Evolutionary conservation across 768 basidiomycete genomes (phyloP), one percentile per base, ranked within the genome.

Genomic region (Tremella fuciformis): DNA sequence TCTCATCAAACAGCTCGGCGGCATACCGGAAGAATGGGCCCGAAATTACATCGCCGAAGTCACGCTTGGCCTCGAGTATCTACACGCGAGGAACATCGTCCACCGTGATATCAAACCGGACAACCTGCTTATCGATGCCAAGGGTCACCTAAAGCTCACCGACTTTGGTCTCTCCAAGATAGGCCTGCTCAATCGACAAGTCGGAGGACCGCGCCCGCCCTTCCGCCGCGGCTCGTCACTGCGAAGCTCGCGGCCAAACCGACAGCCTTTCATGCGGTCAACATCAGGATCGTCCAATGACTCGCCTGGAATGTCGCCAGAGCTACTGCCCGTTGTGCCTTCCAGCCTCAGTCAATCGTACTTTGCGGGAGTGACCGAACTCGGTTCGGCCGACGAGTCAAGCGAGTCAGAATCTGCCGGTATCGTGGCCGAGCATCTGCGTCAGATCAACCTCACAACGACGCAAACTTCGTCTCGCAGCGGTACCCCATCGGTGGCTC

Each of bases 51-150:
- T 97, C 62, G 96, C 96, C 0, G 96, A 98, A 73, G 92, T 98
- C 13, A 85, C 92, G 18, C 82, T 98, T 58, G 96, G 94, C 19
- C 80, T 99, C 62, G 93, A 99, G 64, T 94, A 96, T 77, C 83
- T 99, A n/a, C 96, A 98, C 79, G 84, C 88, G 63, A 84, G 89
- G 26, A 91, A 92, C 25, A 86, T 99, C 63, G 91, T 98, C 60
- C 96, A 99, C 82, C 96, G 96, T 80, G 96, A 98, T 74, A 78
- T 98, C 60, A 98, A 98, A 75, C 96, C 96, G 13, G 96, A 99
- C 79, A 99, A 99, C 72, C 80, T 99, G 40, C 87, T 99, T 39
- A 98, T 99, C 69, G 94, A 99, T 77, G 84, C 89, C 50, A 87
- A 92, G 67, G 96, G 96, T 16, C 96, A 99, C 77, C 81, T 99